These are phyloP conservation scores for Calonectria hawksworthii DNA, from an alignment of 2,329 filamentous ascomycete genomes.

Conservation along the genomic window DNA sequence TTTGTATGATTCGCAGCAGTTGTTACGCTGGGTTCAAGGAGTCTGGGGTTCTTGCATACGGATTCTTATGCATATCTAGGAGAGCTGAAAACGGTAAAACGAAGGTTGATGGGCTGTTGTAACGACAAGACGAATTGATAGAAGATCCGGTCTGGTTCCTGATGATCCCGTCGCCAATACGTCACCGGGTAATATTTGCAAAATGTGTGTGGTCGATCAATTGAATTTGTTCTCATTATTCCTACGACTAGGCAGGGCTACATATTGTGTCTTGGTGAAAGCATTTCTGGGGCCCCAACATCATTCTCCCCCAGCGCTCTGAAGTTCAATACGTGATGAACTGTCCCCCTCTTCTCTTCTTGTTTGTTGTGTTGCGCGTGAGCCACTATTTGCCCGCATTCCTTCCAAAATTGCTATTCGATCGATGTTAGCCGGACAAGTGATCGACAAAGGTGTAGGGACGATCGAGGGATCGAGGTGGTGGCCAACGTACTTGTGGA, in stretches of 20 bases:
- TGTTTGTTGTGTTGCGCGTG: constrained; percentile 21
- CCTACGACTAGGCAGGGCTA: constrained; percentile 26
- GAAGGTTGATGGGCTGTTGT: background rate
- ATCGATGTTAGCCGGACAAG: constrained; percentile 1
- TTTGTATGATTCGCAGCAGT: background rate
- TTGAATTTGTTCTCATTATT: constrained; percentile 26
- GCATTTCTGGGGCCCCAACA: constrained; percentile 13
- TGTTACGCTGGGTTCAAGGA: constrained; percentile 8
- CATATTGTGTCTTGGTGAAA: constrained; percentile 4
- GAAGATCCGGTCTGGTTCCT: constrained; percentile 13
- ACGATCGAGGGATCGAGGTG: background rate
- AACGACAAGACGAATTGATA: constrained; percentile 10
- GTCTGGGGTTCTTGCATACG: constrained; percentile 19
- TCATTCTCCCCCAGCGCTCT: background rate
- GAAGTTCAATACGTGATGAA: constrained; percentile 18
- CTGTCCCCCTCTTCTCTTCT: background rate
- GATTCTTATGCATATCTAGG: constrained; percentile 7
- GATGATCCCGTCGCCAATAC: constrained; percentile 19
- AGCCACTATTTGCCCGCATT: constrained; percentile 47
- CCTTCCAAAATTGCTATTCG: constrained; percentile 51
- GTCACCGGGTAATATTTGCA: background rate
- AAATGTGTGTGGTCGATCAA: constrained; percentile 15
- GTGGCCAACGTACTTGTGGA: constrained; percentile 64
- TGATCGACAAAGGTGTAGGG: background rate
- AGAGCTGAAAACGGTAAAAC: background rate